Conservation (phyloP, 495 filamentous ascomycete species). For the Amniculicola lignicola region DNA sequence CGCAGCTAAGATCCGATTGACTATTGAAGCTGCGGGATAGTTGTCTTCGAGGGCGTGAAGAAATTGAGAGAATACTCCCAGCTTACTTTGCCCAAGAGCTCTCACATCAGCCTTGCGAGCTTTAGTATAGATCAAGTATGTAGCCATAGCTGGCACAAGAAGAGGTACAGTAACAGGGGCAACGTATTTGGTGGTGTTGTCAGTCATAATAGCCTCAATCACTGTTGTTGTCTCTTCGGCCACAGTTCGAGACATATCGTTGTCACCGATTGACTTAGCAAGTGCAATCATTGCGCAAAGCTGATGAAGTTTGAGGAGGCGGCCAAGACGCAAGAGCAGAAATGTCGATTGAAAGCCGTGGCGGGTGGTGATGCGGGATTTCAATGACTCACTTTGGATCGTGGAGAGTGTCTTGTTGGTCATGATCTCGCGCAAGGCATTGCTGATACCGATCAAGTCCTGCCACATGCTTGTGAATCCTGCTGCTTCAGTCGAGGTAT, state of each 20-base stretch:
- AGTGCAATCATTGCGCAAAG: slow-evolving; percentile 2
- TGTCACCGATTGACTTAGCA: background rate
- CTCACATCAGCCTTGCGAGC: background rate
- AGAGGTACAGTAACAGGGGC: slow-evolving; percentile 1
- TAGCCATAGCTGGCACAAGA: slow-evolving; percentile 9
- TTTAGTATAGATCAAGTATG: background rate
- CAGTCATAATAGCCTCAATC: background rate
- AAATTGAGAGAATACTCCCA: background rate
- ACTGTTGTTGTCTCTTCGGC: background rate
- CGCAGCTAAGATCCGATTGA: background rate
- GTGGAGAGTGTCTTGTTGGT: background rate
- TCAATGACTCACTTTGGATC: background rate
- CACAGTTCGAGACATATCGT: background rate
- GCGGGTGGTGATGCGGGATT: background rate
- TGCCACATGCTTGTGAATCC: background rate
- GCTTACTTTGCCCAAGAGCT: background rate
- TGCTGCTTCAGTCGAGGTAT: background rate
- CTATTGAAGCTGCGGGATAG: slow-evolving; percentile 2
- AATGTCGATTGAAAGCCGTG: background rate
- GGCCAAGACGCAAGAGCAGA: background rate
- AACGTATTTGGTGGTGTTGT: slow-evolving; percentile 2
- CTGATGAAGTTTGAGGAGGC: slow-evolving; percentile 8
- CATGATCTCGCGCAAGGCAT: background rate
- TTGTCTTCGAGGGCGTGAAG: background rate
- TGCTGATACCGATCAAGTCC: background rate